Conservation (phyloP, 2,329 filamentous ascomycete genomes). For the Berkeleyomyces rouxiae region DNA sequence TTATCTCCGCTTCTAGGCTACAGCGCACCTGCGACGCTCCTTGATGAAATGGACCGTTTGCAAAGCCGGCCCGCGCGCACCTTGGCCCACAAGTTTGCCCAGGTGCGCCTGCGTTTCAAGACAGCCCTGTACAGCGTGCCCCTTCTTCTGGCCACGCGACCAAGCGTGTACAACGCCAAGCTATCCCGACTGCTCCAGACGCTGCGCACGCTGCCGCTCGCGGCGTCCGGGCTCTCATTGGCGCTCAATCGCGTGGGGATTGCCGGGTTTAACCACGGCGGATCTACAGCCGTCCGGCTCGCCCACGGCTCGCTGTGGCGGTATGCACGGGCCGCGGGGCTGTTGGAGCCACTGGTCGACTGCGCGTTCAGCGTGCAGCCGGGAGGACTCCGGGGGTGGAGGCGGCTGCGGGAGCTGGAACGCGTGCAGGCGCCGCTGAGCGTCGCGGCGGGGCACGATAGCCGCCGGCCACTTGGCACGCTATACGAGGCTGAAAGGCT, state of each 20-base stretch:
- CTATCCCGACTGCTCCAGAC: slow-evolving; percentile 15
- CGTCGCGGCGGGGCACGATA: slow-evolving; percentile 27
- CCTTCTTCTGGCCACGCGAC: slow-evolving; percentile 18
- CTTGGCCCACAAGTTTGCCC: neutral
- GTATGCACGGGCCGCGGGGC: slow-evolving; percentile 9
- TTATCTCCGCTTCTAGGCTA: slow-evolving; percentile 14
- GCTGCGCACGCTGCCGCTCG: slow-evolving; percentile 5
- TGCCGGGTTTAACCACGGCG: slow-evolving; percentile 47
- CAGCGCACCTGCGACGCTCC: slow-evolving; percentile 17
- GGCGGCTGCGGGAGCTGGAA: slow-evolving; percentile 28
- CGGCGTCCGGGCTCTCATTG: neutral
- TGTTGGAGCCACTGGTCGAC: slow-evolving; percentile 27
- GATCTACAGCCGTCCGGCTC: slow-evolving; percentile 33
- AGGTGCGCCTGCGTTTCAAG: neutral
- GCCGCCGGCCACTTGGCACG: slow-evolving; percentile 13
- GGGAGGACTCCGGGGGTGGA: slow-evolving; percentile 29
- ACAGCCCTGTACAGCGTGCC: slow-evolving; percentile 16
- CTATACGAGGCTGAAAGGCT: slow-evolving; percentile 17
- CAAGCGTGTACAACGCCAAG: slow-evolving; percentile 17
- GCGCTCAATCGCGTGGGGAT: slow-evolving; percentile 26
- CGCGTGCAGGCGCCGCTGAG: slow-evolving; percentile 27
- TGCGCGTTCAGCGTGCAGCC: slow-evolving; percentile 36
- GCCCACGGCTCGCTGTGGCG: slow-evolving; percentile 18
- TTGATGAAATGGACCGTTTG: slow-evolving; percentile 17
- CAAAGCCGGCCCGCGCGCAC: slow-evolving; percentile 1